A percentile compares a stretch with the other conserved stretches of the same genome.
phyloP scores from a whole-genome alignment of 2,329 filamentous ascomycete genomes.

The Aspergillus sp. region DNA sequence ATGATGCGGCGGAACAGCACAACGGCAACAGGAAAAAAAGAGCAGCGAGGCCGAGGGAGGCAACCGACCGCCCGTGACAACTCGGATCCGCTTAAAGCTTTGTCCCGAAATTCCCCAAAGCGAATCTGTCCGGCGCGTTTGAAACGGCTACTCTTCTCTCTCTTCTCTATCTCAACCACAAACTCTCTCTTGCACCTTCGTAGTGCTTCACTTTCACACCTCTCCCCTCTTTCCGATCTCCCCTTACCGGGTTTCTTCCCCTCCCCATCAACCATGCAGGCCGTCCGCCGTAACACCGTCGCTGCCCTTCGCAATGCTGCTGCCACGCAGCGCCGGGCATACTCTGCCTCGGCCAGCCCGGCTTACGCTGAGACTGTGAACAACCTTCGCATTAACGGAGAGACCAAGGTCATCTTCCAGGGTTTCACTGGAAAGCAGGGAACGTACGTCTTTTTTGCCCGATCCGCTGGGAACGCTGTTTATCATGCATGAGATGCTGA shows the following conservation, averaged over 20 bases:
- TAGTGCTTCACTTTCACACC: neutral
- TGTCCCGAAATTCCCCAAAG: conserved; percentile 37
- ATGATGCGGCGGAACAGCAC: conserved; percentile 25
- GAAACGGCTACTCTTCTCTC: conserved; percentile 20
- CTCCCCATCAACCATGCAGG: conserved; percentile 66
- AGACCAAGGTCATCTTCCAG: conserved; percentile 95
- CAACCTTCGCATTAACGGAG: conserved; percentile 88
- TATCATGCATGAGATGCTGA: conserved; percentile 33
- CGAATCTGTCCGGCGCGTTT: conserved; percentile 22
- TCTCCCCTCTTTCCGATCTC: conserved; percentile 19
- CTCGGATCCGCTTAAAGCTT: conserved; percentile 42
- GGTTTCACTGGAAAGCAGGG: conserved; percentile 97
- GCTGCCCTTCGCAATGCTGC: conserved; percentile 68
- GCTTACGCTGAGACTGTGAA: conserved; percentile 69
- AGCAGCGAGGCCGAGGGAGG: conserved; percentile 24
- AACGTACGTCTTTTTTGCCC: conserved; percentile 65
- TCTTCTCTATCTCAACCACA: conserved; percentile 18
- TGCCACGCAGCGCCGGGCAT: conserved; percentile 65
- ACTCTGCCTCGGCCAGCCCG: conserved; percentile 63
- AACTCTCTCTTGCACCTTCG: conserved; percentile 12
- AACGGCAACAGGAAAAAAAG: conserved; percentile 17
- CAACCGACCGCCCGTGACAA: conserved; percentile 31
- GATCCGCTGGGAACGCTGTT: neutral
- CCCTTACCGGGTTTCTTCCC: conserved; percentile 18
- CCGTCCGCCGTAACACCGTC: conserved; percentile 72